Base-by-base conservation (phyloP, 2,329 filamentous ascomycete species). In the Epichloe scottii region DNA sequence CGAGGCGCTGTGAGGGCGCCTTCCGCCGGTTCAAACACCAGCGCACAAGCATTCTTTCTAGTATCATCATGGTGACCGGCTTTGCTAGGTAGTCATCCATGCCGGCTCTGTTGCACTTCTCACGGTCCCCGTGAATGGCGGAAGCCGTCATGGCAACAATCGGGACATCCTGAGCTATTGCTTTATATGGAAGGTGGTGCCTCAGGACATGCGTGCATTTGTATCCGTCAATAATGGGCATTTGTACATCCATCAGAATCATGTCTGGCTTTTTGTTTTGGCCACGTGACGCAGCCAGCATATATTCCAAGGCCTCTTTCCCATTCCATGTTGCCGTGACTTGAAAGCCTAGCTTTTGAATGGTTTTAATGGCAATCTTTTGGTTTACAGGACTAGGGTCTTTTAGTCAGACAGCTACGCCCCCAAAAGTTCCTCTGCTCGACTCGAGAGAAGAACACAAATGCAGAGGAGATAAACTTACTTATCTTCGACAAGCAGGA, bases 401-500 rank as follows among this genome's bases (percentile, higher is more conserved):
- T 15, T n/a, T 5, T 21, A 19, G 19, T 49, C 19, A 49, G 48
- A n/a, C 33, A 44, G 11, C n/a, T 19, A 6, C 14, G 11, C 19
- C 40, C 12, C 19, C 17, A 21, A 12, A 42, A 12, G 19, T 42
- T 19, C 21, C 21, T 21, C 19, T 42, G 11, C 17, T 42, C 40
- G 5, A 14, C 17, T 42, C 40, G 5, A 14, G 5, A 8, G 40
- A 3, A 21, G 21, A 42, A 42, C 21, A n/a, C 4, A 15, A 46
- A 8, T 21, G 21, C 37, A 14, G 5, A 14, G 12, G 11, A 1
- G 39, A 41, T 11, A 11, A 17, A 72, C 79, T 71, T 70, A 81
- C 79, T 90, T 89, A 62, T 91, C 87, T 66, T 91, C 87, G 2
- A 90, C 87, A 1, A 93, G 79, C 19, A 91, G 67, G n/a, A 91